Percentiles rank a stretch among this genome's conserved stretches.
phyloP scores from a whole-genome alignment of 2,329 filamentous ascomycete species.

The Fusarium citri region DNA sequence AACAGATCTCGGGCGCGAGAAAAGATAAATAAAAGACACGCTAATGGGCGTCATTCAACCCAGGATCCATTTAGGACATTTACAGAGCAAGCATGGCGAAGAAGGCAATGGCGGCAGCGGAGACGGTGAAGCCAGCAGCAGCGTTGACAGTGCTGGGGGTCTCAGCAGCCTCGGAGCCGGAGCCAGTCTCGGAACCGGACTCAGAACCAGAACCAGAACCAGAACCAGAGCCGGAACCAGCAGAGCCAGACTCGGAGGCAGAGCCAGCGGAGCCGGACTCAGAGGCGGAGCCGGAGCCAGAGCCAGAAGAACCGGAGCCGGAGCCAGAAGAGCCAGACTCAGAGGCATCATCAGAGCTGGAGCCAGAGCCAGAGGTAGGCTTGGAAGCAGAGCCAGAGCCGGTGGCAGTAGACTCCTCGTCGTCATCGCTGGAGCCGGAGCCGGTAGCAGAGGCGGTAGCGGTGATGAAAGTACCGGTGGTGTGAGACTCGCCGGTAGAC shows the following conservation, averaged over 20 bases:
- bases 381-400: constrained; percentile 29
- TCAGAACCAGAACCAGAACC: constrained; percentile 31
- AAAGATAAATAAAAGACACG: constrained; percentile 43
- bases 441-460: constrained; percentile 55
- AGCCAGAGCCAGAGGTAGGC: constrained; percentile 21
- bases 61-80: constrained; percentile 41
- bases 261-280: constrained; percentile 21
- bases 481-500: constrained; percentile 40
- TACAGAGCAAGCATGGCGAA: constrained; percentile 43
- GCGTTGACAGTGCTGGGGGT: constrained; percentile 35
- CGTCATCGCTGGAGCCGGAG: constrained; percentile 57
- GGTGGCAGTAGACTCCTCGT: constrained; percentile 60
- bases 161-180: constrained; percentile 27
- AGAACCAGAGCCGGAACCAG: constrained; percentile 18
- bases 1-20: constrained; percentile 46
- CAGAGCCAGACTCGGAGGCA: constrained; percentile 27
- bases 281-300: constrained; percentile 18
- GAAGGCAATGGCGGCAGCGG: constrained; percentile 35
- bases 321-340: constrained; percentile 13
- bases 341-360: constrained; percentile 16
- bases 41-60: constrained; percentile 41
- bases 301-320: constrained; percentile 15
- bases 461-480: constrained; percentile 56
- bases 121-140: constrained; percentile 36
- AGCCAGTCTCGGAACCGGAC: constrained; percentile 27